Evolutionary conservation across 108 stramenopile species (phyloP), one percentile per base, ranked within the genome.

Genomic region (Cyclotella kingstonii): DNA sequence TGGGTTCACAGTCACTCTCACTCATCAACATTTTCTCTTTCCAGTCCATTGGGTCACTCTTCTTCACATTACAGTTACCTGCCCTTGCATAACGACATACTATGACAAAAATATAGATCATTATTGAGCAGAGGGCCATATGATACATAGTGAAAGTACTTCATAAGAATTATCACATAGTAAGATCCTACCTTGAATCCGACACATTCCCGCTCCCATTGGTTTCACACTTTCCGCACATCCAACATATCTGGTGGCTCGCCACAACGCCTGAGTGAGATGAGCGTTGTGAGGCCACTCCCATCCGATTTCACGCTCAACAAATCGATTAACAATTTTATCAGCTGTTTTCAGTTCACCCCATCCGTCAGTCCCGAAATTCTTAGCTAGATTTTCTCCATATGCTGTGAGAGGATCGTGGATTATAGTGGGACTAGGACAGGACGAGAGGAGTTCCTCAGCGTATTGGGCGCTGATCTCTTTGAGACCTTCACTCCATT

Each of bases 351-450:
- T 41, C 47, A 67, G 8, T 17, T 49, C 48, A 5, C 66, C 56
- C 39, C 49, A 58, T 21, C 19, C 25, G 2, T 54, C 41, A 19
- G 27, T 49, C 3, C 69, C 69, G 9, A 33, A 27, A 33, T 63
- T 70, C 25, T 49, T 56, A 8, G 69, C 60, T 5, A 70, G 8
- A 29, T 70, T 70, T 31, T 70, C 69, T 11, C 69, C 69, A 15
- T 70, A 51, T 1, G 12, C 5, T 4, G 45, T 44, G 11, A 22
- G 11, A 12, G 49, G 51, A 34, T 70, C 61, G 46, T 70, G 69
- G 5, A 27, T 15, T 23, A 70, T 55, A n/a, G 42, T 48, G 0
- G 28, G 21, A 11, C 26, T 40, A 38, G 52, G 22, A 38, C 69
- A 64, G 18, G 25, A 14, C 29, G n/a, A 21, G 1, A 70, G 34